phyloP scores from a whole-genome alignment of 2,329 filamentous ascomycete genomes.

The Didymella glomerata region DNA sequence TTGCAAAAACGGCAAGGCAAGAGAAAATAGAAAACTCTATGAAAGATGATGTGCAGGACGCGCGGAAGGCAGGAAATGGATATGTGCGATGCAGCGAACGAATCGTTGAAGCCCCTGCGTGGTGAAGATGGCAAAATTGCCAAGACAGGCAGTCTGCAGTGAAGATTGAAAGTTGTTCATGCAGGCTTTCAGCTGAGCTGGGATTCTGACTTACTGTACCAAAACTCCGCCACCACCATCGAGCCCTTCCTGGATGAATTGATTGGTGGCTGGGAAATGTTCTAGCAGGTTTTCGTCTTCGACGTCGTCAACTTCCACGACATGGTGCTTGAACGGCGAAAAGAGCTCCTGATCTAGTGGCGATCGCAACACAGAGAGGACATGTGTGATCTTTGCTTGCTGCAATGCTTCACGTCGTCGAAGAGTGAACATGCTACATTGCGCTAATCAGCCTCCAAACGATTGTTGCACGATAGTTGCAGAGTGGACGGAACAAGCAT shows the following conservation, averaged over 20 bases:
- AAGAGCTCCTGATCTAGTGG: constrained; percentile 65
- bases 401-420: constrained; percentile 74
- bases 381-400: constrained; percentile 82
- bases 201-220: constrained; percentile 72
- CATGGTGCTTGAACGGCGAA: constrained; percentile 73
- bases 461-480: constrained; percentile 23
- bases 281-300: constrained; percentile 87
- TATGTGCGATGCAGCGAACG: constrained; percentile 12
- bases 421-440: constrained; percentile 77
- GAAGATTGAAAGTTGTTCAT: constrained; percentile 44
- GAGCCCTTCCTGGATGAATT: constrained; percentile 83
- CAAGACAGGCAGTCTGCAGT: constrained; percentile 39
- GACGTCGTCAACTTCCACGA: constrained; percentile 88
- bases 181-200: constrained; percentile 46
- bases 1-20: constrained; percentile 29
- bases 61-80: constrained; percentile 30
- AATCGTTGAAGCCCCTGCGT: constrained; percentile 24
- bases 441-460: constrained; percentile 36
- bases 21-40: constrained; percentile 23
- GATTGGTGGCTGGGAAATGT: constrained; percentile 78
- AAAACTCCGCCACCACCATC: constrained; percentile 68
- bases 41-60: constrained; percentile 30
- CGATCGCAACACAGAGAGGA: constrained; percentile 81
- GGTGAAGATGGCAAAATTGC: constrained; percentile 47
- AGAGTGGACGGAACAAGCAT: constrained; percentile 24